These are phyloP conservation scores for Curvularia sp. DNA, from an alignment of 2,329 filamentous ascomycete genomes.

Conservation along the genomic window DNA sequence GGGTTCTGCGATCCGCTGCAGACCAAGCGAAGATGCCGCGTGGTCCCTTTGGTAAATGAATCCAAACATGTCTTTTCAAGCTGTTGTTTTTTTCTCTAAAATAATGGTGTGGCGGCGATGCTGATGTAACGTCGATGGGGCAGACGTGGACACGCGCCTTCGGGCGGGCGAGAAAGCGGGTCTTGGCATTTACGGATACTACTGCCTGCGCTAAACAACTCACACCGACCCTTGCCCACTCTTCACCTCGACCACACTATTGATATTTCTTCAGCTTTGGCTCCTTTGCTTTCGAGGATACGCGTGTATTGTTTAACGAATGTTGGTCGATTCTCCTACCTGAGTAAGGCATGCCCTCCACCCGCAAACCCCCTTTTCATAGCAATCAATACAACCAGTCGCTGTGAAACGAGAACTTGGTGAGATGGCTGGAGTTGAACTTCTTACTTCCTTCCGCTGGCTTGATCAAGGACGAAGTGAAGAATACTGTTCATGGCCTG, in stretches of 20 bases:
- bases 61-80: background rate
- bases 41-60: background rate
- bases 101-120: background rate
- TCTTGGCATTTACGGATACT: conserved; percentile 7
- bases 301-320: conserved; percentile 19
- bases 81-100: background rate
- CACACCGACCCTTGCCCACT: conserved; percentile 27
- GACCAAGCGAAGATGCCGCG: background rate
- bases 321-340: conserved; percentile 30
- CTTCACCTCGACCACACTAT: conserved; percentile 22
- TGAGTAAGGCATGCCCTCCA: conserved; percentile 35
- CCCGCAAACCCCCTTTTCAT: conserved; percentile 19
- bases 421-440: conserved; percentile 31
- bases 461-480: conserved; percentile 19
- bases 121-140: conserved; percentile 8
- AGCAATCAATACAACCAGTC: conserved; percentile 22
- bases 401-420: conserved; percentile 17
- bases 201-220: conserved; percentile 25
- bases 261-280: conserved; percentile 16
- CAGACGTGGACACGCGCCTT: background rate
- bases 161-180: conserved; percentile 8
- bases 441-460: conserved; percentile 16
- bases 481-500: conserved; percentile 7
- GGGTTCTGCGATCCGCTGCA: background rate
- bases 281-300: conserved; percentile 23